A percentile compares a stretch with the other conserved stretches of the same genome.
phyloP scores from a whole-genome alignment of 192 early-diverging fungal genomes.

The Coemansia aciculifera region DNA sequence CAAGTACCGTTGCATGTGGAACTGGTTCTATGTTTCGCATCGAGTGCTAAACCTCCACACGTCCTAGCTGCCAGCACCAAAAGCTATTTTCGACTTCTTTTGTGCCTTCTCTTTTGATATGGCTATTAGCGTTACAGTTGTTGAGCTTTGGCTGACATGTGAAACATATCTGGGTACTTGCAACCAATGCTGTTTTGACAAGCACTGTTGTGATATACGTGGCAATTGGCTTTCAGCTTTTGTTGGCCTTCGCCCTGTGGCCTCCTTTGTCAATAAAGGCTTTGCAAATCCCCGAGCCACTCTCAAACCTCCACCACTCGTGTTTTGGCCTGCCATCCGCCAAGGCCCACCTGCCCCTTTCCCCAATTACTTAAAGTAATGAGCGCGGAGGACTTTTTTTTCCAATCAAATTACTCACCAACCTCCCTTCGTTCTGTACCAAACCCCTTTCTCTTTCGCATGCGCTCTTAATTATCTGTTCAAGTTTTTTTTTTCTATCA shows the following conservation, averaged over 20 bases:
- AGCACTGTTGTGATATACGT: neutral
- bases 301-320: constrained; percentile 41
- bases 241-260: neutral
- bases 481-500: neutral
- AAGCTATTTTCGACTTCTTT: neutral
- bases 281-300: constrained; percentile 8
- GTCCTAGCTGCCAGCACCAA: neutral
- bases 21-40: too few relatives aligned
- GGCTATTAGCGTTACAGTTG: neutral
- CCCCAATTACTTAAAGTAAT: neutral
- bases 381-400: neutral
- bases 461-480: neutral
- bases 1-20: neutral
- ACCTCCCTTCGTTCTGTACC: neutral
- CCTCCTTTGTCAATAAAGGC: neutral
- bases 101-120: neutral
- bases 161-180: neutral
- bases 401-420: neutral
- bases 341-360: neutral
- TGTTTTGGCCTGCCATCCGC: neutral
- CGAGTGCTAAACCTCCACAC: neutral
- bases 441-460: neutral
- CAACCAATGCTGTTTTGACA: neutral
- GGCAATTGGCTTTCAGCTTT: neutral
- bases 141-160: neutral